phyloP scores from a whole-genome alignment of 345 rosid species.

The Gossypium stocksii region DNA sequence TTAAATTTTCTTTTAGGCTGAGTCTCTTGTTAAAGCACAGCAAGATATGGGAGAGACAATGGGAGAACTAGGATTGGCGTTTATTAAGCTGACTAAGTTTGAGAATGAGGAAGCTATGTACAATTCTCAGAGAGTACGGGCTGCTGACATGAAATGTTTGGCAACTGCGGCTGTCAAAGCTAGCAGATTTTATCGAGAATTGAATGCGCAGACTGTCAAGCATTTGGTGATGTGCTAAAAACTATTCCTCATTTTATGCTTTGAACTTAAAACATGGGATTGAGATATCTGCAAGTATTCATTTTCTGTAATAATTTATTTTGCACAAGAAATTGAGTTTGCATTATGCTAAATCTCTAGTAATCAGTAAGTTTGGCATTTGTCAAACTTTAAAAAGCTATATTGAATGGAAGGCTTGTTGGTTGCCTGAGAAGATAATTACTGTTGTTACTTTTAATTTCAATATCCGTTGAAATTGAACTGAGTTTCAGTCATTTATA shows the following conservation, averaged over 20 bases:
- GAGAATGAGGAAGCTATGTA: constrained; percentile 86
- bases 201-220: constrained; percentile 82
- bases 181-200: constrained; percentile 84
- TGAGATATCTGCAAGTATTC: not conserved
- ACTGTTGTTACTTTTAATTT: not conserved
- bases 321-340: constrained; percentile 1
- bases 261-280: constrained; percentile 1
- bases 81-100: constrained; percentile 83
- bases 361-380: not conserved
- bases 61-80: constrained; percentile 86
- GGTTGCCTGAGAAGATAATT: constrained; percentile 7
- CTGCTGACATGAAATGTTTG: constrained; percentile 77
- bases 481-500: not conserved
- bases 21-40: constrained; percentile 84
- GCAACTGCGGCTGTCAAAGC: constrained; percentile 98
- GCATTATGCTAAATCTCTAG: not conserved
- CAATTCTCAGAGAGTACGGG: constrained; percentile 68
- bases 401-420: not conserved
- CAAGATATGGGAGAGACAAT: constrained; percentile 98
- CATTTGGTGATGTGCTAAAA: constrained; percentile 67
- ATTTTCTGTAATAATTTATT: not conserved
- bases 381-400: not conserved
- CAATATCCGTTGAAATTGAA: not conserved
- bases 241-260: not conserved
- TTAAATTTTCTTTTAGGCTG: constrained; percentile 50